These are phyloP conservation scores for Eudorina sp. DNA, from an alignment of 139 green algal species.

Conservation along the genomic window DNA sequence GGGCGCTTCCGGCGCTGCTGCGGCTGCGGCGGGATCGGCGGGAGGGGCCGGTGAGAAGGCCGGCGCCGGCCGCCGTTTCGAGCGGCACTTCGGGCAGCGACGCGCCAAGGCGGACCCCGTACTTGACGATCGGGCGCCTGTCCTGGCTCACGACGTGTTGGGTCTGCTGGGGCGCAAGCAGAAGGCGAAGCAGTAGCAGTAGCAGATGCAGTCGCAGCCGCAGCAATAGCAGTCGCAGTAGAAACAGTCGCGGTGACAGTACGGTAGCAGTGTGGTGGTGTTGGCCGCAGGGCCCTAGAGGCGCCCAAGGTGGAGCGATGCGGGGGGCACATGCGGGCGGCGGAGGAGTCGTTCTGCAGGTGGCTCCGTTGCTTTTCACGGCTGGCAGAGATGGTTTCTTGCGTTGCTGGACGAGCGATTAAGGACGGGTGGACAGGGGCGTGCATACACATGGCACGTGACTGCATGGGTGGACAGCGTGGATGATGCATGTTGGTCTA, in stretches of 20 bases:
- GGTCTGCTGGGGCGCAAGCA: conserved; percentile 56
- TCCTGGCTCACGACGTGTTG: conserved; percentile 69
- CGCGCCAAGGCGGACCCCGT: conserved; percentile 73
- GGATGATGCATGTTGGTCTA: too few relatives aligned
- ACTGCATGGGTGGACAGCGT: too few relatives aligned
- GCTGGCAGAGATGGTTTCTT: too few relatives aligned
- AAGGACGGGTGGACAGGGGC: too few relatives aligned
- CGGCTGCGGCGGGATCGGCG: neutral
- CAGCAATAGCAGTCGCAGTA: neutral
- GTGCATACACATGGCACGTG: too few relatives aligned
- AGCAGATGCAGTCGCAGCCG: neutral
- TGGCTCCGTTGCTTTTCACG: too few relatives aligned
- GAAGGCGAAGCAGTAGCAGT: neutral
- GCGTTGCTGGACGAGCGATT: too few relatives aligned
- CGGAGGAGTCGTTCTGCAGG: too few relatives aligned
- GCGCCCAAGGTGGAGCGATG: too few relatives aligned
- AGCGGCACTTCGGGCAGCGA: conserved; percentile 73
- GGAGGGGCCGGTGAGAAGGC: neutral
- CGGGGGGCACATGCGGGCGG: too few relatives aligned
- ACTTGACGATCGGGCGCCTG: conserved; percentile 45
- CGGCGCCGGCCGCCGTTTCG: neutral
- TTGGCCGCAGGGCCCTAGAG: neutral
- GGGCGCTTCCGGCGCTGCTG: too few relatives aligned
- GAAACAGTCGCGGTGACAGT: neutral
- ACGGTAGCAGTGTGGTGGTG: neutral